These are phyloP conservation scores for Trichophyton rubrum DNA, from an alignment of 2,329 filamentous ascomycete genomes.

Conservation along the genomic window DNA sequence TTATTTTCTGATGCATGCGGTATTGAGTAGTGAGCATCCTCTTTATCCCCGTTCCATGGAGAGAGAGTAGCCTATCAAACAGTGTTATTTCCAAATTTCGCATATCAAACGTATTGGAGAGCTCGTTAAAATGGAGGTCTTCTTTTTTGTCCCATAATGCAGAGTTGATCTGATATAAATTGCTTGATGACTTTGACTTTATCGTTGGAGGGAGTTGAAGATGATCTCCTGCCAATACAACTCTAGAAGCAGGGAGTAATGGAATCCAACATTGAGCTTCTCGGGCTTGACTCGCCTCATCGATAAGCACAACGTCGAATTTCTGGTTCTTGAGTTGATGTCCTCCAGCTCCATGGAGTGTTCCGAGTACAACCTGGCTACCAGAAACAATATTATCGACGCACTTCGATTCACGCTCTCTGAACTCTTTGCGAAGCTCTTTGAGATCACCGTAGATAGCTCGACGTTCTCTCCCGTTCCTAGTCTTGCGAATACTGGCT, in stretches of 20 bases:
- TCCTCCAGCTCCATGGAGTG: constrained; percentile 81
- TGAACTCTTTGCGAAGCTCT: constrained; percentile 75
- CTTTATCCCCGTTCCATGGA: constrained; percentile 77
- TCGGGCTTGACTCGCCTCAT: constrained; percentile 89
- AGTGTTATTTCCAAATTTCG: constrained; percentile 67
- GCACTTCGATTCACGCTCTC: constrained; percentile 70
- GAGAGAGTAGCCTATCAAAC: constrained; percentile 71
- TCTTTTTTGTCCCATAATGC: constrained; percentile 36
- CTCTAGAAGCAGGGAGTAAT: constrained; percentile 64
- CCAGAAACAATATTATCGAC: constrained; percentile 60
- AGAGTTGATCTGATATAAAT: constrained; percentile 19
- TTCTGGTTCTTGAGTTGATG: constrained; percentile 64
- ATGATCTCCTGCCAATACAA: constrained; percentile 86
- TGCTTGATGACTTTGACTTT: constrained; percentile 49
- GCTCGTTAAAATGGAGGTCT: constrained; percentile 30
- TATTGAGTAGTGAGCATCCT: constrained; percentile 95
- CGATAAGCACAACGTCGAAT: constrained; percentile 91
- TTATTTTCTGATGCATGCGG: constrained; percentile 92
- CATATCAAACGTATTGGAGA: constrained; percentile 26
- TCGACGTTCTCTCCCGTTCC: constrained; percentile 63
- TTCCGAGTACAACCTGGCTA: constrained; percentile 82
- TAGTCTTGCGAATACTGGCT: constrained; percentile 74
- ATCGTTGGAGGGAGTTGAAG: constrained; percentile 89
- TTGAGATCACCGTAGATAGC: constrained; percentile 77
- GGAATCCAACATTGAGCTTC: constrained; percentile 98